Evolutionary conservation across 2,329 filamentous ascomycete genomes (phyloP).

Genomic region (Epichloe gansuensis): DNA sequence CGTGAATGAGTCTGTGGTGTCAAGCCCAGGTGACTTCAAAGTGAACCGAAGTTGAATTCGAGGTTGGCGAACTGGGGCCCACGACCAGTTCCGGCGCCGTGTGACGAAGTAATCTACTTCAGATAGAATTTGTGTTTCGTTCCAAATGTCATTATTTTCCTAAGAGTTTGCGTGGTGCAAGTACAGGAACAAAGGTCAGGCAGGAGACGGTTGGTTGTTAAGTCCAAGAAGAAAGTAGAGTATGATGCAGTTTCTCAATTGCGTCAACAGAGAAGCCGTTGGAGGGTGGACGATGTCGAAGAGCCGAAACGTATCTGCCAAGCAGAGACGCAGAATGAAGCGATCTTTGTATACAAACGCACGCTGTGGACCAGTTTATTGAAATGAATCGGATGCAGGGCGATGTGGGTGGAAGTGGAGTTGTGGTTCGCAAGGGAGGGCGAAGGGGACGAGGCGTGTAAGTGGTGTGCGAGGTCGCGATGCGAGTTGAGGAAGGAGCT

Average conservation of each 20-base stretch:
- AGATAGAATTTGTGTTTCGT: not conserved
- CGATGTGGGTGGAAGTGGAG: not conserved
- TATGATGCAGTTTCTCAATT: not conserved
- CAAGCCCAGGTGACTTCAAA: slow-evolving; percentile 7
- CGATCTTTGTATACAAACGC: not conserved
- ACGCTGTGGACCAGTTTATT: not conserved
- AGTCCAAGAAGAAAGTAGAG: not conserved
- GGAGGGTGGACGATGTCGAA: not conserved
- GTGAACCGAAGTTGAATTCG: slow-evolving; percentile 9
- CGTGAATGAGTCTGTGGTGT: not conserved
- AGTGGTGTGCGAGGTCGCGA: slow-evolving; percentile 1
- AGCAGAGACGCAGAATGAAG: not conserved
- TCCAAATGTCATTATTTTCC: not conserved
- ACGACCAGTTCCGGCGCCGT: not conserved
- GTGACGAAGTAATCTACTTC: slow-evolving; percentile 1
- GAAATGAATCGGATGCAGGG: not conserved
- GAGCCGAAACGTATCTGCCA: not conserved
- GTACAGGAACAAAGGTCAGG: not conserved
- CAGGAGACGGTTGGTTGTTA: not conserved
- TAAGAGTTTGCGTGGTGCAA: slow-evolving; percentile 1
- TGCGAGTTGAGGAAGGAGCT: slow-evolving; percentile 4
- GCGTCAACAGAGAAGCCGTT: not conserved
- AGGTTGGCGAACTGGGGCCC: slow-evolving; percentile 1
- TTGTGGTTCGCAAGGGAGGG: not conserved
- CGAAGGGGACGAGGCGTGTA: slow-evolving; percentile 2